A percentile compares a stretch with the other conserved stretches of the same genome.
These are phyloP conservation scores for Epichloe brachyelytri DNA, from an alignment of 2,329 filamentous ascomycete genomes.

Conservation along the genomic window DNA sequence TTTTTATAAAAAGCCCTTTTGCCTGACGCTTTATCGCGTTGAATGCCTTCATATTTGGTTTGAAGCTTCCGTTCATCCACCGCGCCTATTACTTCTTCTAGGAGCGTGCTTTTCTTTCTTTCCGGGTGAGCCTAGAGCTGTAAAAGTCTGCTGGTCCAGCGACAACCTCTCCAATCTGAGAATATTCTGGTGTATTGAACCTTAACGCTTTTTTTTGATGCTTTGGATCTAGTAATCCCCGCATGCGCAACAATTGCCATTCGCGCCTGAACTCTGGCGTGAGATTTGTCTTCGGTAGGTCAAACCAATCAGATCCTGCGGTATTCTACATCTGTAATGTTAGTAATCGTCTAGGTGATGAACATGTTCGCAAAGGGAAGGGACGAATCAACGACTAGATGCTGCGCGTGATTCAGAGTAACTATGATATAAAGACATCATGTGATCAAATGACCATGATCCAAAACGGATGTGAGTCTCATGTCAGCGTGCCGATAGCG, in stretches of 20 bases:
- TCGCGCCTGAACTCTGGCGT: conserved; percentile 82
- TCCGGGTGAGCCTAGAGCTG: conserved; percentile 68
- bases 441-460: conserved; percentile 43
- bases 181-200: conserved; percentile 57
- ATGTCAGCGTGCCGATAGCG: conserved; percentile 24
- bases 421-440: conserved; percentile 51
- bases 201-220: conserved; percentile 85
- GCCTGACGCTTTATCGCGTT: conserved; percentile 69
- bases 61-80: conserved; percentile 56
- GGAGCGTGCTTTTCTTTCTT: conserved; percentile 73
- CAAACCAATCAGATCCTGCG: conserved; percentile 75
- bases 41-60: conserved; percentile 77
- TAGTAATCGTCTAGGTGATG: conserved; percentile 3
- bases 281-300: conserved; percentile 71
- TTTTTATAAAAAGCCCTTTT: conserved; percentile 81
- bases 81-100: conserved; percentile 60
- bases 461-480: conserved; percentile 28
- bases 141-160: conserved; percentile 83
- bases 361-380: background rate
- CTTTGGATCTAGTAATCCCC: conserved; percentile 78
- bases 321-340: conserved; percentile 30
- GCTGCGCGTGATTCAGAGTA: conserved; percentile 46
- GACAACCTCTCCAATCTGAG: conserved; percentile 77
- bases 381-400: background rate
- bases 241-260: conserved; percentile 78